Base-by-base conservation (phyloP, 2,329 filamentous ascomycete species). In the Fusarium annulatum region DNA sequence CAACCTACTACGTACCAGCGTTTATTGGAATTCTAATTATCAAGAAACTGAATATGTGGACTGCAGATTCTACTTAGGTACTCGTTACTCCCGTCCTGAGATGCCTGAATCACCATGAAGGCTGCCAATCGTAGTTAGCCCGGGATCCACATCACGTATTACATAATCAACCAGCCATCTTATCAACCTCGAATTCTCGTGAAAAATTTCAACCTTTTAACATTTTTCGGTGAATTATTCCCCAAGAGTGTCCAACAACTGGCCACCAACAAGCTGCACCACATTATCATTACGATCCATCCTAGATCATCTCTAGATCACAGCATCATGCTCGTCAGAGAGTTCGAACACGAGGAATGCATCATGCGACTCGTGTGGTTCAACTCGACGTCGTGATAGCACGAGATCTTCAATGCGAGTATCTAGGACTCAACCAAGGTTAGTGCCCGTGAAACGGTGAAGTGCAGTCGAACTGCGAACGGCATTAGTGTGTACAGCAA, bases 401-500 rank as follows among this genome's bases (percentile, higher is more conserved):
- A 74, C 67, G 56, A 64, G 60, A 69, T 74, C 63, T 64, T 18
- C 51, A 61, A 73, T 69, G 69, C 59, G 63, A 72, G 60, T 55
- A 55, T 55, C 49, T 42, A 16, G 33, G 49, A 38, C 43, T 28
- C 49, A 46, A 39, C 36, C 46, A 66, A 64, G 60, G 69, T 65
- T 73, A 53, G 72, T 69, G 67, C 61, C 8, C 28, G 67, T 74
- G 68, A 72, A 64, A 61, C 55, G 61, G 61, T 72, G 72, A 75
- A 75, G 57, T 60, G 65, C 70, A 73, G 64, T 65, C 56, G 52
- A 64, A 69, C 55, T 67, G 66, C 64, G 64, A 69, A 85, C 81
- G 87, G 87, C 87, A 88, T 88, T 82, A 83, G 87, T 89, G 87
- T 89, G 87, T 89, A 88, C 87, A 88, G 85, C 87, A 86, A 85